Conservation (phyloP, 2,329 filamentous ascomycete genomes). For the Rugonectria rugulosa region DNA sequence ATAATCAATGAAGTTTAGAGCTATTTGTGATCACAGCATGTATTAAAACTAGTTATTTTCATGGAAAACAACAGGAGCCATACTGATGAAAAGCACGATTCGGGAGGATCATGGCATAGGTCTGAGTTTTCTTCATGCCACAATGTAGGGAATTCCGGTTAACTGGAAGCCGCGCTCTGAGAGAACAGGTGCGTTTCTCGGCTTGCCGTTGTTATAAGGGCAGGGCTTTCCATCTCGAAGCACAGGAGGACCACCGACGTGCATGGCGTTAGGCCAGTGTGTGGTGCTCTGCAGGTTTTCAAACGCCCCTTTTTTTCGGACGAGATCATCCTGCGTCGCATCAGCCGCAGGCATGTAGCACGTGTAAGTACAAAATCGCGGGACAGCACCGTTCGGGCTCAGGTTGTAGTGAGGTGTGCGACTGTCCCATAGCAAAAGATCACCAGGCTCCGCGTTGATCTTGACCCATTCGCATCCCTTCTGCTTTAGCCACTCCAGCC, state of each 20-base stretch:
- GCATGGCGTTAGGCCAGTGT: conserved; percentile 49
- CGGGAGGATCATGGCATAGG: too few relatives aligned
- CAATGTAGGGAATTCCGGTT: conserved; percentile 36
- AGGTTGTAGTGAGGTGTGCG: conserved; percentile 53
- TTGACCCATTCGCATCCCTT: conserved; percentile 45
- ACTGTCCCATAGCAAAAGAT: conserved; percentile 52
- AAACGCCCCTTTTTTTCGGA: conserved; percentile 51
- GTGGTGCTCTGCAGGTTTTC: conserved; percentile 48
- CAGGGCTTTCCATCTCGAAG: conserved; percentile 32
- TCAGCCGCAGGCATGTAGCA: conserved; percentile 32
- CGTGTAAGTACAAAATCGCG: conserved; percentile 44
- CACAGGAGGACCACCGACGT: conserved; percentile 25
- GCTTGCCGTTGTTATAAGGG: conserved; percentile 25
- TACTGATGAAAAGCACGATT: too few relatives aligned
- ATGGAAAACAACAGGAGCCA: too few relatives aligned
- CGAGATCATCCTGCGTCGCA: conserved; percentile 45
- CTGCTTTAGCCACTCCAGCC: conserved; percentile 48
- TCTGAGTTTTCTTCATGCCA: too few relatives aligned
- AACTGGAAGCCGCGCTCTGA: conserved; percentile 31
- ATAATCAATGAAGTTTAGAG: too few relatives aligned
- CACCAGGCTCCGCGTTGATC: conserved; percentile 51
- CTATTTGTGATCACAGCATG: too few relatives aligned
- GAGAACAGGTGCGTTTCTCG: conserved; percentile 28
- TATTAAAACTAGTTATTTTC: too few relatives aligned
- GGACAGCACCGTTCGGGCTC: conserved; percentile 46